Conservation (phyloP, 352 stramenopile genomes). For the Globisporangium barbulae region DNA sequence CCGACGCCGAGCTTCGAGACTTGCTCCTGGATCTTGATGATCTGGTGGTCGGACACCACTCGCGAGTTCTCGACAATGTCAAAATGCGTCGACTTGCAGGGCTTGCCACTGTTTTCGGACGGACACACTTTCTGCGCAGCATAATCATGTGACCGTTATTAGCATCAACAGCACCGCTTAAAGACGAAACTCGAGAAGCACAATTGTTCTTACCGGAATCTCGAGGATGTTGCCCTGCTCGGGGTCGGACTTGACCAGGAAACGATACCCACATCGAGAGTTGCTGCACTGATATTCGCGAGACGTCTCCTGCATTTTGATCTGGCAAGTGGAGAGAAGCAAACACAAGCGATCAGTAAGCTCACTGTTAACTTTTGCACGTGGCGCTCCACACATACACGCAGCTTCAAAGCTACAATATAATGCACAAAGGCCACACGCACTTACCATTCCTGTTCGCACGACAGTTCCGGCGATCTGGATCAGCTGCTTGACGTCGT, state of each 20-base stretch:
- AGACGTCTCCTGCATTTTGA: conserved; percentile 93
- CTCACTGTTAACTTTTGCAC: too few species aligned
- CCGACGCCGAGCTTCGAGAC: conserved; percentile 89
- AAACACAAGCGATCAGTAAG: not conserved
- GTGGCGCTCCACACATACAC: not conserved
- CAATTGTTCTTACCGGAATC: conserved; percentile 42
- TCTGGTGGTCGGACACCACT: conserved; percentile 78
- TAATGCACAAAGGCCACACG: not conserved
- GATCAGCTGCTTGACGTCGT: conserved; percentile 88
- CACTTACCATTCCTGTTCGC: conserved; percentile 75
- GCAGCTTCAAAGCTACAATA: too few species aligned
- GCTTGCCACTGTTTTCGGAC: conserved; percentile 41
- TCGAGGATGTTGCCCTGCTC: conserved; percentile 90
- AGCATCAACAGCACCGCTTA: not conserved
- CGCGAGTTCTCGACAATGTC: conserved; percentile 44
- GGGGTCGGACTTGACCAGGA: conserved; percentile 87
- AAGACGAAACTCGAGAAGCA: not conserved
- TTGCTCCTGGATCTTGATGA: conserved; percentile 97
- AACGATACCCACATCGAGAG: conserved; percentile 63
- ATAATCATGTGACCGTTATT: not conserved
- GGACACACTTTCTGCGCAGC: conserved; percentile 44
- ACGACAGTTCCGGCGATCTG: conserved; percentile 89
- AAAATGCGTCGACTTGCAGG: conserved; percentile 82
- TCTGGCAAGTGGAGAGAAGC: conserved; percentile 16
- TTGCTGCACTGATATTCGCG: conserved; percentile 87